Evolutionary conservation across 2,329 filamentous ascomycete species (phyloP), one percentile per base, ranked within the genome.

Genomic region (Neodidymelliopsis sp.): DNA sequence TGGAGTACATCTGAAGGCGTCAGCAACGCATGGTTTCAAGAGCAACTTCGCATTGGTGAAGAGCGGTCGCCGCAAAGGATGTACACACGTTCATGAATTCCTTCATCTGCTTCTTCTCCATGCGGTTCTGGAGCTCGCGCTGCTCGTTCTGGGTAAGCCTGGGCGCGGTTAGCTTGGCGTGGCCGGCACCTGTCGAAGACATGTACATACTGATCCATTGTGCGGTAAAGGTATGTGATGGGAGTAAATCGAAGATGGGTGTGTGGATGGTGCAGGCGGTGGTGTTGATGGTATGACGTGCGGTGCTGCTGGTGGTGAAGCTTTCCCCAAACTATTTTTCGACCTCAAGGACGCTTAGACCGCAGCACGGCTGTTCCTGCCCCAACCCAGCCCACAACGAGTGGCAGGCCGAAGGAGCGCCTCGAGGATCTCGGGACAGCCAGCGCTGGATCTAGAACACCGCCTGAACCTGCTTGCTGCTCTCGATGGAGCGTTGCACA

Each of bases 51-150:
- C 7, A 27, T 12, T 7, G 24, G 24, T 27, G 24, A 7, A 27
- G 24, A n/a, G 34, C 22, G 4, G 12, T 22, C 34, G 24, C 24
- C 29, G n/a, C n/a, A 34, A 16, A 15, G 12, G 2, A 15, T 27
- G 90, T 65, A 35, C 47, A 15, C 83, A 97, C 94, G 68, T 85
- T 89, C 88, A 97, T 96, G 74, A 99, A 97, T 74, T 97, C 93
- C 80, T 96, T 96, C 83, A 99, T 90, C 79, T 99, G 94, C 79
- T 94, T 95, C 79, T 90, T 89, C 81, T 97, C 91, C 85, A 99
- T 92, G 77, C 94, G 91, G 78, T 85, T 79, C 77, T 96, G 88
- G 72, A 99, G 89, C 82, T 94, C 90, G 79, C 90, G 89, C 81
- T 95, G 90, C 82, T 97, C 93, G 67, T 85, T 75, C 67, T 82